A percentile compares a stretch with the other conserved stretches of the same genome.
Conservation (phyloP, 495 filamentous ascomycete genomes). For the Mycothermus thermophilus region DNA sequence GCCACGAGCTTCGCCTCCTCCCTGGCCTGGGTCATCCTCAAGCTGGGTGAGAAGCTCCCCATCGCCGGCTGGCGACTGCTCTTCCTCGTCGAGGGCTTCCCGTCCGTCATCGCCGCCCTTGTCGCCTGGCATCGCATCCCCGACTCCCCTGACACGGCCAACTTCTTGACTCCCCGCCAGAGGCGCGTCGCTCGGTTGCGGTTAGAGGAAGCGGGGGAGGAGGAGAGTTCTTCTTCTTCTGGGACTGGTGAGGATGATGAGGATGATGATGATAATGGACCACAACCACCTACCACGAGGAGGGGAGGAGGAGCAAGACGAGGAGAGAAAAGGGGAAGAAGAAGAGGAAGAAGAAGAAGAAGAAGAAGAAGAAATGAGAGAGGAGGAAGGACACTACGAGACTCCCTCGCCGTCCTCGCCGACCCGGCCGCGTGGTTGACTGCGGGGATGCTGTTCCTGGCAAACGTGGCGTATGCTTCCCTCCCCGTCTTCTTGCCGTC, state of each 20-base stretch:
- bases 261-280: too few relatives aligned
- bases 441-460: constrained; percentile 43
- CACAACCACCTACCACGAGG: too few relatives aligned
- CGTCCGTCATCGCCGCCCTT: constrained; percentile 52
- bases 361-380: too few relatives aligned
- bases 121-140: constrained; percentile 62
- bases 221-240: constrained; percentile 27
- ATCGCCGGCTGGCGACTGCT: constrained; percentile 73
- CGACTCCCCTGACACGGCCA: constrained; percentile 52
- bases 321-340: too few relatives aligned
- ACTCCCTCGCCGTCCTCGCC: constrained; percentile 24
- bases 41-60: constrained; percentile 37
- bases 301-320: too few relatives aligned
- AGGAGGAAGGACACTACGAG: too few relatives aligned
- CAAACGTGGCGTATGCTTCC: constrained; percentile 58
- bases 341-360: too few relatives aligned
- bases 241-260: too few relatives aligned
- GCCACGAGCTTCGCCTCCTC: constrained; percentile 76
- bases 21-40: constrained; percentile 69
- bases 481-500: constrained; percentile 77
- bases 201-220: constrained; percentile 28
- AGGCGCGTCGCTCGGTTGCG: constrained; percentile 58
- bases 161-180: constrained; percentile 59
- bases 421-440: constrained; percentile 59
- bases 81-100: constrained; percentile 78